A percentile compares a stretch with the other conserved stretches of the same genome.
These are phyloP conservation scores for Pyrus hybrid DNA, from an alignment of 331 rosid species.

Conservation along the genomic window DNA sequence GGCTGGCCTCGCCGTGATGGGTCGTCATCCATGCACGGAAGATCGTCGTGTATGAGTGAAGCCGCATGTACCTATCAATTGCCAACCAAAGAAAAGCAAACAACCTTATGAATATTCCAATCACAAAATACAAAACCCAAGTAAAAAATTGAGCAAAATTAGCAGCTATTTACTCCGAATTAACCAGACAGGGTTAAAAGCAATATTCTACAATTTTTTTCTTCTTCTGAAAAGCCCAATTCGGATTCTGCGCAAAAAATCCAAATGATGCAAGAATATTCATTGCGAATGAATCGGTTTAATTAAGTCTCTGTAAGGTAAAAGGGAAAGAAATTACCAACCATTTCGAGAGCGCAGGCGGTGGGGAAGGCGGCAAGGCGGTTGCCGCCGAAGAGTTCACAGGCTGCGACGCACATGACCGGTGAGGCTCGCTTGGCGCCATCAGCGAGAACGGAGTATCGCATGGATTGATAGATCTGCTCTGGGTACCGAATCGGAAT, in stretches of 20 bases:
- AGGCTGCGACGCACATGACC: slow-evolving; percentile 91
- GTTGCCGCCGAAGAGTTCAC: slow-evolving; percentile 73
- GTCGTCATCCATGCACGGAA: slow-evolving; percentile 95
- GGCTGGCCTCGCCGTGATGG: slow-evolving; percentile 86
- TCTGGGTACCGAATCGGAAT: slow-evolving; percentile 62
- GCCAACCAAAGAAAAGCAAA: background rate
- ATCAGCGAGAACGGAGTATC: slow-evolving; percentile 72
- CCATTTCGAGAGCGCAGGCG: slow-evolving; percentile 99
- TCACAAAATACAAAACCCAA: background rate
- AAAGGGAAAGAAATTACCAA: slow-evolving; percentile 7
- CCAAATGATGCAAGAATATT: background rate
- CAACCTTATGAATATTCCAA: background rate
- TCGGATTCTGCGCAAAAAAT: background rate
- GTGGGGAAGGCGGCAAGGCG: slow-evolving; percentile 92
- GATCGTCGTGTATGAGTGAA: slow-evolving; percentile 91
- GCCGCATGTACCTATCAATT: slow-evolving; percentile 79
- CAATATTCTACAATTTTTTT: background rate
- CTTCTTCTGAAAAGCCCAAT: background rate
- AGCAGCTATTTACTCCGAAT: background rate
- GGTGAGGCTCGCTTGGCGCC: slow-evolving; percentile 94
- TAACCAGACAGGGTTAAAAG: background rate
- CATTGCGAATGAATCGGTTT: background rate
- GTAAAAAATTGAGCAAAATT: background rate
- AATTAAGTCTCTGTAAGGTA: background rate
- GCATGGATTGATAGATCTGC: slow-evolving; percentile 81